These are phyloP conservation scores for Annona squamosa DNA, from an alignment of 164 flowering plant genomes.

Conservation along the genomic window DNA sequence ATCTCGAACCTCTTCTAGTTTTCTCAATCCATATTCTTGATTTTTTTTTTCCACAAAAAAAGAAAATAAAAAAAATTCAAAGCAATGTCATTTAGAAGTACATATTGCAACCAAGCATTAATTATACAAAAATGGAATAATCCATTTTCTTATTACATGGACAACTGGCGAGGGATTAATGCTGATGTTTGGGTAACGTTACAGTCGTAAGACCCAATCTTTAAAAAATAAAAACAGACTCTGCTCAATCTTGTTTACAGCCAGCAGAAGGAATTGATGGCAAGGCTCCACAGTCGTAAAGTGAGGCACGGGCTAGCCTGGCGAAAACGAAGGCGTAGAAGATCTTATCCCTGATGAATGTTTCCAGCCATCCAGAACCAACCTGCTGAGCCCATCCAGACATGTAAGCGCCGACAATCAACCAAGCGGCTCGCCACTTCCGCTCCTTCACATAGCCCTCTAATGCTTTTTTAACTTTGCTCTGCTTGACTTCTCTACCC, in stretches of 20 bases:
- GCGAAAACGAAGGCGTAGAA: constrained; percentile 3
- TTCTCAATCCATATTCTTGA: too few relatives aligned
- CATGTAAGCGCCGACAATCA: constrained; percentile 7
- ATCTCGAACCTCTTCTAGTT: too few relatives aligned
- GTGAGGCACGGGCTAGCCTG: background rate
- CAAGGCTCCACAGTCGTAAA: constrained; percentile 13
- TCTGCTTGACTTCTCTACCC: background rate
- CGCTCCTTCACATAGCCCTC: constrained; percentile 15
- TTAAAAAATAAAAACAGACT: background rate
- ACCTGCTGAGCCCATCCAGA: constrained; percentile 11
- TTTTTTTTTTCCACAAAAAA: too few relatives aligned
- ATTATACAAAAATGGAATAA: too few relatives aligned
- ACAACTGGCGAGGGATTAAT: too few relatives aligned
- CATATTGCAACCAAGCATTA: too few relatives aligned
- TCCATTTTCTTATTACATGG: too few relatives aligned
- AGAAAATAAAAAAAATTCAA: too few relatives aligned
- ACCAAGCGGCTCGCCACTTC: constrained; percentile 14
- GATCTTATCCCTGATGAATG: constrained; percentile 1
- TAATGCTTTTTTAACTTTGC: constrained; percentile 2
- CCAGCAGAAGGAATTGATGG: background rate
- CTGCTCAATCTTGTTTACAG: background rate
- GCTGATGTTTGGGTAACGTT: too few relatives aligned
- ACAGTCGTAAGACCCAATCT: too few relatives aligned
- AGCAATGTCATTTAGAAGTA: too few relatives aligned
- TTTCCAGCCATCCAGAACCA: constrained; percentile 4